These are phyloP conservation scores for Moelleriella libera DNA, from an alignment of 2,329 filamentous ascomycete species.

Conservation along the genomic window DNA sequence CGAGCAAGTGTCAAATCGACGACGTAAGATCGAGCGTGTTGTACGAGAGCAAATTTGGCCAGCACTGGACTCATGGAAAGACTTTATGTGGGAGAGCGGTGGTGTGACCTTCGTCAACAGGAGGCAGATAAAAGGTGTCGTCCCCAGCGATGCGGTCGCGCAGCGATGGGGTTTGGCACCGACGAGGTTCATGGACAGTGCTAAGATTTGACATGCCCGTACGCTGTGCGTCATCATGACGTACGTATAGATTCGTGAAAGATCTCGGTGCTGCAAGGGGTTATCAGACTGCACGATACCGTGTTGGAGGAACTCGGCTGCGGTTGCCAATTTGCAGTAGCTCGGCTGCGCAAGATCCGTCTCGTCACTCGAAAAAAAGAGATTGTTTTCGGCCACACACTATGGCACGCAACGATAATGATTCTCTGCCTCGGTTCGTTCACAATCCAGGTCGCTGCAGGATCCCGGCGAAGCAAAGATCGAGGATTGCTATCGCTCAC, in stretches of 20 bases:
- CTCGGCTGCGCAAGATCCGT: no score
- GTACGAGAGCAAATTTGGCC: slow-evolving; percentile 33
- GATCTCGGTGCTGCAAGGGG: no score
- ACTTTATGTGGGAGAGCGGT: slow-evolving; percentile 52
- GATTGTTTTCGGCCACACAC: background rate
- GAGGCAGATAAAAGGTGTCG: slow-evolving; percentile 13
- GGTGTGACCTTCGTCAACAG: slow-evolving; percentile 27
- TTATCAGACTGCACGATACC: no score
- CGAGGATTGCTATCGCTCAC: no score
- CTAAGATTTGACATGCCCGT: slow-evolving; percentile 12
- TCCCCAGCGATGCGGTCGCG: slow-evolving; percentile 16
- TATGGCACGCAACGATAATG: background rate
- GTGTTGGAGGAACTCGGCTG: no score
- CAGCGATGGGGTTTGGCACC: slow-evolving; percentile 13
- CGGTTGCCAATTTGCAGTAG: no score
- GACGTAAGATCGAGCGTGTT: slow-evolving; percentile 17
- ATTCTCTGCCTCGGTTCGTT: background rate
- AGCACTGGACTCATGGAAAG: slow-evolving; percentile 46
- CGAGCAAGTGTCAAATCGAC: slow-evolving; percentile 14
- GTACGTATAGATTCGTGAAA: no score
- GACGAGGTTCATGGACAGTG: slow-evolving; percentile 8
- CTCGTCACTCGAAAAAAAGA: no score
- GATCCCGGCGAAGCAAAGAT: no score
- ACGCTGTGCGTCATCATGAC: background rate
- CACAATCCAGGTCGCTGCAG: no score